A percentile compares a stretch with the other conserved stretches of the same genome.
Evolutionary conservation across 73 alveolate genomes (phyloP).

Genomic region (Paramecium bursaria): DNA sequence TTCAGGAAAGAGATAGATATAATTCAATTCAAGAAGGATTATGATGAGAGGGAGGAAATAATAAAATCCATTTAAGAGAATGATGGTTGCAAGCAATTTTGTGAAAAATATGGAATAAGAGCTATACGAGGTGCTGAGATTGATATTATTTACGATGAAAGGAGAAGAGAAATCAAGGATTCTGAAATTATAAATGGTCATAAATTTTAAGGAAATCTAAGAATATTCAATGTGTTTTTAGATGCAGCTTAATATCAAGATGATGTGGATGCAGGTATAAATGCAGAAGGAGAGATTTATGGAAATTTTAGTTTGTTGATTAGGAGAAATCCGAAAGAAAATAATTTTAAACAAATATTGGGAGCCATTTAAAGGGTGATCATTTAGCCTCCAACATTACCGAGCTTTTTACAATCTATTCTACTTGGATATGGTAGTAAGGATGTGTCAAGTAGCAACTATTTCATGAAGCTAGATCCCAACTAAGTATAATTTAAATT

Average conservation of each 20-base stretch:
- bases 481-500: not conserved
- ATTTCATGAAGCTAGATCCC: conserved; percentile 4
- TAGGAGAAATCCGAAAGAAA: conserved; percentile 57
- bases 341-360: conserved; percentile 30
- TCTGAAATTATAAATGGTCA: conserved; percentile 41
- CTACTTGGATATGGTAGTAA: conserved; percentile 54
- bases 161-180: conserved; percentile 51
- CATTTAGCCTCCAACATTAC: not conserved
- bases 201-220: conserved; percentile 29
- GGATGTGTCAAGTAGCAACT: conserved; percentile 13
- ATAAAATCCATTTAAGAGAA: conserved; percentile 32
- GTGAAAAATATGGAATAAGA: conserved; percentile 60
- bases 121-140: conserved; percentile 60
- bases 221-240: conserved; percentile 31
- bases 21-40: conserved; percentile 29
- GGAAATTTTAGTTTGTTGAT: conserved; percentile 23
- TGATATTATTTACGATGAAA: conserved; percentile 49
- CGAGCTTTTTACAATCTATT: conserved; percentile 17
- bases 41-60: conserved; percentile 9
- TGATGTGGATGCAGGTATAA: conserved; percentile 22
- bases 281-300: conserved; percentile 60
- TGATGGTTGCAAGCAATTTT: conserved; percentile 52
- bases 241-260: conserved; percentile 42
- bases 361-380: conserved; percentile 26
- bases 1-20: conserved; percentile 55